A percentile compares a stretch with the other conserved stretches of the same genome.
Conservation (phyloP, 768 basidiomycete genomes). For the Hortiboletus campestris region DNA sequence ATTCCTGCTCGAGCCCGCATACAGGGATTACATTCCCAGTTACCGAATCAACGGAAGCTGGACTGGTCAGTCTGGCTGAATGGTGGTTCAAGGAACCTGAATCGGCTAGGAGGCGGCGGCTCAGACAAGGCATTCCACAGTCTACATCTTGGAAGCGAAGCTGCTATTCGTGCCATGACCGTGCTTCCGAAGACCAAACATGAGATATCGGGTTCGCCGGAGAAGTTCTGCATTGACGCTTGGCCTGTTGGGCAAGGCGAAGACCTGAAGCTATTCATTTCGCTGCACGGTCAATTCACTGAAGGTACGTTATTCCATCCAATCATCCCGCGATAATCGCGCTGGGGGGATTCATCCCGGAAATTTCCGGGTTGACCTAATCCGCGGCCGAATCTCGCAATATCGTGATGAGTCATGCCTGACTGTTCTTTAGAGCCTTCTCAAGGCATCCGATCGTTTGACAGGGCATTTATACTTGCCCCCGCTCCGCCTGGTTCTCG, state of each 20-base stretch:
- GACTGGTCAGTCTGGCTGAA: constrained; percentile 73
- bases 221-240: constrained; percentile 85
- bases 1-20: constrained; percentile 78
- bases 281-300: constrained; percentile 85
- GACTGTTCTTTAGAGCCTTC: constrained; percentile 51
- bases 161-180: constrained; percentile 56
- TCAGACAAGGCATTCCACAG: constrained; percentile 62
- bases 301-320: constrained; percentile 62
- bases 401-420: constrained; percentile 20
- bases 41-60: constrained; percentile 83
- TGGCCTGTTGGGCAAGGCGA: constrained; percentile 72
- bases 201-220: constrained; percentile 71
- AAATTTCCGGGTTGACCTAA: constrained; percentile 7
- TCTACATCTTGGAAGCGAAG: constrained; percentile 70
- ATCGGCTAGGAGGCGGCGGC: constrained; percentile 57
- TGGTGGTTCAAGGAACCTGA: constrained; percentile 75
- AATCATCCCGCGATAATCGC: constrained; percentile 11
- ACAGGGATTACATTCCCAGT: constrained; percentile 60
- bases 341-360: constrained; percentile 7
- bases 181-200: constrained; percentile 78
- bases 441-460: constrained; percentile 87
- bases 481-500: constrained; percentile 78
- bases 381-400: neutral
- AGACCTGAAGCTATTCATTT: constrained; percentile 56
- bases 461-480: constrained; percentile 85